phyloP scores from a whole-genome alignment of 2,329 filamentous ascomycete genomes.

The Cladosporium cucumerinum region DNA sequence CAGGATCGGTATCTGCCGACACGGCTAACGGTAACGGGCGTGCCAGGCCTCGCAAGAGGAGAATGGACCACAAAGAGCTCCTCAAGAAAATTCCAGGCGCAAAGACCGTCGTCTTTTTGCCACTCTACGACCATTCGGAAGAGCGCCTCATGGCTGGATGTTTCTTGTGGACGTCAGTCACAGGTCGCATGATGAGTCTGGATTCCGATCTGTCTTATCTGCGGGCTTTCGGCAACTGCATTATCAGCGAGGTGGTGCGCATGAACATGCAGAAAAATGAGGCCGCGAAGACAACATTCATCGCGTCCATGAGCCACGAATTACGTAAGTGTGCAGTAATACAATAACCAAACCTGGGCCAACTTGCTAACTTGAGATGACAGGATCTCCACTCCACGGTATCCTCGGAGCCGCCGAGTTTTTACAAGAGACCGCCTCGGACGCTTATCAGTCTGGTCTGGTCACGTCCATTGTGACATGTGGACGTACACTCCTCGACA shows the following conservation, averaged over 20 bases:
- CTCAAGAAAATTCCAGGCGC: conserved; percentile 36
- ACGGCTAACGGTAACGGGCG: conserved; percentile 18
- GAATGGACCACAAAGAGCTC: conserved; percentile 38
- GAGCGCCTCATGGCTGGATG: conserved; percentile 44
- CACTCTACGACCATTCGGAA: conserved; percentile 49
- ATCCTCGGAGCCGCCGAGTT: conserved; percentile 49
- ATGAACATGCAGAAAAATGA: conserved; percentile 41
- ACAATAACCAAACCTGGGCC: not conserved
- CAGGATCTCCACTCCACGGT: conserved; percentile 41
- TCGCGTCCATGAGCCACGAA: conserved; percentile 51
- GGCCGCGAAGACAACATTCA: conserved; percentile 49
- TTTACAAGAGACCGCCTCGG: conserved; percentile 43
- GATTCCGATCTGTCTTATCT: conserved; percentile 43
- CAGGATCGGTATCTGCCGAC: conserved; percentile 38
- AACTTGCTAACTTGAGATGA: not conserved
- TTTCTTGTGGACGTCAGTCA: conserved; percentile 45
- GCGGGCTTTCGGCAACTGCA: conserved; percentile 39
- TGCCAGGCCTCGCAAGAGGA: conserved; percentile 29
- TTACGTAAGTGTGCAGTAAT: conserved; percentile 31
- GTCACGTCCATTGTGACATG: conserved; percentile 49
- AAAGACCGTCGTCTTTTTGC: conserved; percentile 49
- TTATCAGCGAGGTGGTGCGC: conserved; percentile 39
- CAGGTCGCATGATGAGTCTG: conserved; percentile 39
- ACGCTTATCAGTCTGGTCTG: conserved; percentile 42
- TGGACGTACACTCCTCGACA: conserved; percentile 48